A percentile compares a stretch with the other conserved stretches of the same genome.
Evolutionary conservation across 108 stramenopile genomes (phyloP).

Genomic region (Epithemia pelagica): DNA sequence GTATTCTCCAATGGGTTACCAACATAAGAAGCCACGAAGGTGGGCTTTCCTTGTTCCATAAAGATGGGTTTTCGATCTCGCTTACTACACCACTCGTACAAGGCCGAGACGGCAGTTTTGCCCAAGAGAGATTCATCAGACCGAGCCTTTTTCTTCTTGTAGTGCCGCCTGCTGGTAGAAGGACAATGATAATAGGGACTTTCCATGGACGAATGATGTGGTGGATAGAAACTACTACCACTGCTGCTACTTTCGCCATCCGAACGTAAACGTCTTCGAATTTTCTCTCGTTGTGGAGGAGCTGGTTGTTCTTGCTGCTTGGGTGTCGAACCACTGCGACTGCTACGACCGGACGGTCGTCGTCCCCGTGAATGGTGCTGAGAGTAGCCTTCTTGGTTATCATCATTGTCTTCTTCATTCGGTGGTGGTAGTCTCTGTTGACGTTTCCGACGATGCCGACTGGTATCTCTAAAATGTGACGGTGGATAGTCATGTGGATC

Average conservation of each 20-base stretch:
- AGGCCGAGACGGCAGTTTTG: constrained; percentile 66
- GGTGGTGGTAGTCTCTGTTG: constrained; percentile 1
- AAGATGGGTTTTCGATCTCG: constrained; percentile 23
- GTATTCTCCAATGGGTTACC: not conserved
- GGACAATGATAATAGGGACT: constrained; percentile 1
- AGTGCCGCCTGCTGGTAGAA: not conserved
- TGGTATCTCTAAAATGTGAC: no score
- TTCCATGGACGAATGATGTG: not conserved
- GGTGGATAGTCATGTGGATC: no score
- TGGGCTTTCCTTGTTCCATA: constrained; percentile 4
- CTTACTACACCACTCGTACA: constrained; percentile 77
- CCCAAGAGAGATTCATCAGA: constrained; percentile 56
- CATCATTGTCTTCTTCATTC: not conserved
- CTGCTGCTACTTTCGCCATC: constrained; percentile 12
- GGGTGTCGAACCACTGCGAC: no score
- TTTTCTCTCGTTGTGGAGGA: constrained; percentile 17
- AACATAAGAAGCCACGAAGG: not conserved
- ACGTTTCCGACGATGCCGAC: constrained; percentile 1
- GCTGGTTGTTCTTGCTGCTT: not conserved
- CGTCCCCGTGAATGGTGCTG: not conserved
- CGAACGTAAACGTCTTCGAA: constrained; percentile 1
- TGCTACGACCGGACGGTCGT: not conserved
- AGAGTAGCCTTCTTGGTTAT: not conserved
- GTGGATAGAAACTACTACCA: constrained; percentile 4
- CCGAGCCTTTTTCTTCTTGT: constrained; percentile 44